Percentiles rank a stretch among this genome's conserved stretches.
phyloP scores from a whole-genome alignment of 441 rosid genomes.

The Gossypium aridum region DNA sequence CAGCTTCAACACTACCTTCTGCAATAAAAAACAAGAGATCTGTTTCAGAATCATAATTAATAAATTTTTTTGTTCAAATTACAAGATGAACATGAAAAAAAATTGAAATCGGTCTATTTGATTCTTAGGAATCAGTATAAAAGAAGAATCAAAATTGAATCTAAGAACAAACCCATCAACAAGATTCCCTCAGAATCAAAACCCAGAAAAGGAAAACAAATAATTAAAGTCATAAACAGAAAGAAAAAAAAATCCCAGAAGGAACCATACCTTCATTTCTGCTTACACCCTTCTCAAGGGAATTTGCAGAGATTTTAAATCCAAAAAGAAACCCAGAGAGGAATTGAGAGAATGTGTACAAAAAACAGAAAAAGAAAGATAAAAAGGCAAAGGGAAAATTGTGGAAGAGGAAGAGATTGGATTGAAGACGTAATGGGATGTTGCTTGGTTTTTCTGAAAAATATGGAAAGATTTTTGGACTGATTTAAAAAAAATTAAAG shows the following conservation, averaged over 20 bases:
- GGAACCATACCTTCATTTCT: conserved; percentile 47
- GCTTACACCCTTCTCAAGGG: conserved; percentile 12
- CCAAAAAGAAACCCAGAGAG: conserved; percentile 13
- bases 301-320: conserved; percentile 20
- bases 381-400: not conserved
- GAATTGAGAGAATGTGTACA: conserved; percentile 7
- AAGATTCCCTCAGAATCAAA: conserved; percentile 14
- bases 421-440: conserved; percentile 24
- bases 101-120: not conserved
- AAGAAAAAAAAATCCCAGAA: conserved; percentile 6
- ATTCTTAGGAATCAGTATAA: not conserved
- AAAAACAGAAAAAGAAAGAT: conserved; percentile 2
- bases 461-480: conserved; percentile 7
- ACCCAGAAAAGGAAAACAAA: conserved; percentile 5
- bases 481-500: conserved; percentile 51
- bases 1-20: conserved; percentile 76
- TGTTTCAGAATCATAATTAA: not conserved
- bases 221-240: not conserved
- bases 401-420: not conserved
- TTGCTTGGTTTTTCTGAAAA: conserved; percentile 21
- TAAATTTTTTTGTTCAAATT: too few relatives aligned
- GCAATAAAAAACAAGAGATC: conserved; percentile 22
- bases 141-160: conserved; percentile 5
- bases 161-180: conserved; percentile 3
- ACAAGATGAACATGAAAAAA: too few relatives aligned